Conservation (phyloP, 2,329 filamentous ascomycete genomes). For the Myriosclerotinia scirpicola region DNA sequence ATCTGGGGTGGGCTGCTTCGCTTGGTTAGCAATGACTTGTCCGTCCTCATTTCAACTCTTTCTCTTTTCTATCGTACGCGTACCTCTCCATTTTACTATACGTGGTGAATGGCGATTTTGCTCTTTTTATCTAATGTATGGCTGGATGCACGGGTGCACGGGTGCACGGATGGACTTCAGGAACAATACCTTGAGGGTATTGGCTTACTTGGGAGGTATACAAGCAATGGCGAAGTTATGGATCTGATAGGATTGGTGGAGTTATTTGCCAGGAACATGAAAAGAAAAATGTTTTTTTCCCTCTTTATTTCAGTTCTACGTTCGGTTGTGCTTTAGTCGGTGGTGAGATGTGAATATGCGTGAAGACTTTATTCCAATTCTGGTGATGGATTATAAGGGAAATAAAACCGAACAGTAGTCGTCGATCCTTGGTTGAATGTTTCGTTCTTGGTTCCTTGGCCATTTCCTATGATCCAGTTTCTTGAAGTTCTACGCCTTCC, state of each 20-base stretch:
- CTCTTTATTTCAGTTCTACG: not conserved
- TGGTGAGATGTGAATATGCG: not conserved
- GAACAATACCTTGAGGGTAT: slow-evolving; percentile 11
- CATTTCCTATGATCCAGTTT: no score
- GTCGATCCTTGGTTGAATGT: not conserved
- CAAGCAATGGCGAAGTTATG: slow-evolving; percentile 17
- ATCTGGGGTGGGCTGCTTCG: slow-evolving; percentile 3
- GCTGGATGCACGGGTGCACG: slow-evolving; percentile 10
- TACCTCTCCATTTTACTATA: not conserved
- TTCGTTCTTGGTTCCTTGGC: not conserved
- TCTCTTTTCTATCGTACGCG: not conserved
- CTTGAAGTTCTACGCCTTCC: not conserved
- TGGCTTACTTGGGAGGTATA: not conserved
- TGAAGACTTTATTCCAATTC: not conserved
- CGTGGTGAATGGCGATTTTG: slow-evolving; percentile 18
- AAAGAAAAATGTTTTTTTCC: not conserved
- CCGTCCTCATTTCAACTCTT: not conserved
- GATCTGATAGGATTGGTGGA: slow-evolving; percentile 5
- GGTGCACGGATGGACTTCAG: slow-evolving; percentile 2
- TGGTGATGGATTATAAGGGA: not conserved
- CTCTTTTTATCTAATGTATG: slow-evolving; percentile 13
- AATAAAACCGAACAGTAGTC: not conserved
- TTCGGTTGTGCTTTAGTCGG: not conserved
- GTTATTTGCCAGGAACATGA: slow-evolving; percentile 4
- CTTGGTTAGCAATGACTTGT: slow-evolving; percentile 13